Evolutionary conservation across 306 rosid genomes (phyloP).

Genomic region (Quercus variabilis): DNA sequence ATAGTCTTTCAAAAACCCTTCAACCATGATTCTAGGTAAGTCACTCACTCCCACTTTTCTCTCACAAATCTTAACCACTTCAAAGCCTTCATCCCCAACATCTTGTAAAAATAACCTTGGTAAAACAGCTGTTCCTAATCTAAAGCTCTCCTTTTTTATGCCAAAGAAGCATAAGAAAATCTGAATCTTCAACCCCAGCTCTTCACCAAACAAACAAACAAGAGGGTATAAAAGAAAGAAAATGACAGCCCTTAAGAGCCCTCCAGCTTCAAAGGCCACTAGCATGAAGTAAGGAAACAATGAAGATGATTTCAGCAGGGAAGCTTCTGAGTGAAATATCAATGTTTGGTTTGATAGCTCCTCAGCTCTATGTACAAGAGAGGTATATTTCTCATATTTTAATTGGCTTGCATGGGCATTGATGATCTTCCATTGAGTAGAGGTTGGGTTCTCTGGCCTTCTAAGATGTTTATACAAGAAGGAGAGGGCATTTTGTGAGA

Average conservation of each 20-base stretch:
- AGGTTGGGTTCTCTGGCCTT: conserved; percentile 1
- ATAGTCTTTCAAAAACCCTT: conserved; percentile 53
- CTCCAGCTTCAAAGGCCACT: conserved; percentile 75
- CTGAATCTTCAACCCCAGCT: conserved; percentile 48
- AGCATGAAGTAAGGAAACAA: conserved; percentile 73
- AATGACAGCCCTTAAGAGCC: conserved; percentile 43
- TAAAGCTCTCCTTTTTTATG: conserved; percentile 32
- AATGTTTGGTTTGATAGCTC: conserved; percentile 23
- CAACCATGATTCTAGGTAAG: conserved; percentile 67
- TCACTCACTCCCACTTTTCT: conserved; percentile 47
- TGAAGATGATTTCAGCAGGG: conserved; percentile 43
- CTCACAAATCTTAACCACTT: conserved; percentile 43
- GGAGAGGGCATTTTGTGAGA: background rate
- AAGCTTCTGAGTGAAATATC: conserved; percentile 51
- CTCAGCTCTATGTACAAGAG: conserved; percentile 11
- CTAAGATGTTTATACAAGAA: background rate
- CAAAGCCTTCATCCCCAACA: conserved; percentile 53
- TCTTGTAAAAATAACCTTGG: conserved; percentile 66
- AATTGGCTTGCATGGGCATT: background rate
- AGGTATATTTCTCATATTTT: conserved; percentile 12
- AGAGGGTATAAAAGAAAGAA: conserved; percentile 56
- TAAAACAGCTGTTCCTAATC: conserved; percentile 55
- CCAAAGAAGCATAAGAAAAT: conserved; percentile 63
- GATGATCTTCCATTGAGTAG: background rate
- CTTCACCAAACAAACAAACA: conserved; percentile 48